phyloP scores from a whole-genome alignment of 441 rosid genomes.

The Breynia disticha region DNA sequence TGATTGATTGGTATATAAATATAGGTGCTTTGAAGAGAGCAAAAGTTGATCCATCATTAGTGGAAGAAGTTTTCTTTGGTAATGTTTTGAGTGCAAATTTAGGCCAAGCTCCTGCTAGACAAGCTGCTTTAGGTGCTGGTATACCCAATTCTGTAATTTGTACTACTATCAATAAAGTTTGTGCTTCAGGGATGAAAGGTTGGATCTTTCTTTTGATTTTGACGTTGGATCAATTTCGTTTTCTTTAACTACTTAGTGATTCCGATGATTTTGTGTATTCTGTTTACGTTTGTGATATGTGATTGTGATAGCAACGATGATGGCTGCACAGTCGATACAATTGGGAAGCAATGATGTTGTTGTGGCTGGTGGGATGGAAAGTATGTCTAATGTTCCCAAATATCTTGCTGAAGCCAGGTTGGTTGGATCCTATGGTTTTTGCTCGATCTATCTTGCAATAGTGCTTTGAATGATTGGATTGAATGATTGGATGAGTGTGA shows the following conservation, averaged over 20 bases:
- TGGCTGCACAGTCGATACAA: conserved; percentile 71
- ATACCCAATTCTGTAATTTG: conserved; percentile 81
- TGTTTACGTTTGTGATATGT: conserved; percentile 2
- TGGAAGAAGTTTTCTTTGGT: conserved; percentile 90
- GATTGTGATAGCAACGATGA: conserved; percentile 63
- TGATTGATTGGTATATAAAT: background rate
- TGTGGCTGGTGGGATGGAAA: conserved; percentile 95
- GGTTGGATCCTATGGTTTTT: background rate
- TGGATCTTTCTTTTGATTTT: background rate
- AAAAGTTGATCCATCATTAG: conserved; percentile 67
- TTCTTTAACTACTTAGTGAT: background rate
- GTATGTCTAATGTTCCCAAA: conserved; percentile 93
- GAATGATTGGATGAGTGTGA: too few species aligned
- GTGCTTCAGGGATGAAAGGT: conserved; percentile 93
- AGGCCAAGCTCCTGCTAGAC: conserved; percentile 98
- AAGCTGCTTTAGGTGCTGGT: conserved; percentile 91
- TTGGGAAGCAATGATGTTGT: conserved; percentile 68
- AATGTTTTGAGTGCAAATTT: conserved; percentile 91
- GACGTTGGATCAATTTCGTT: background rate
- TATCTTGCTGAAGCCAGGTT: conserved; percentile 75
- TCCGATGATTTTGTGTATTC: background rate
- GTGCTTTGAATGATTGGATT: background rate
- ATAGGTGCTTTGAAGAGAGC: conserved; percentile 77
- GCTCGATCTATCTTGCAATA: background rate
- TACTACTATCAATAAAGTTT: conserved; percentile 89